These are phyloP conservation scores for Tetrapisispora nanseiensis DNA, from an alignment of 805 yeast species.

Conservation along the genomic window DNA sequence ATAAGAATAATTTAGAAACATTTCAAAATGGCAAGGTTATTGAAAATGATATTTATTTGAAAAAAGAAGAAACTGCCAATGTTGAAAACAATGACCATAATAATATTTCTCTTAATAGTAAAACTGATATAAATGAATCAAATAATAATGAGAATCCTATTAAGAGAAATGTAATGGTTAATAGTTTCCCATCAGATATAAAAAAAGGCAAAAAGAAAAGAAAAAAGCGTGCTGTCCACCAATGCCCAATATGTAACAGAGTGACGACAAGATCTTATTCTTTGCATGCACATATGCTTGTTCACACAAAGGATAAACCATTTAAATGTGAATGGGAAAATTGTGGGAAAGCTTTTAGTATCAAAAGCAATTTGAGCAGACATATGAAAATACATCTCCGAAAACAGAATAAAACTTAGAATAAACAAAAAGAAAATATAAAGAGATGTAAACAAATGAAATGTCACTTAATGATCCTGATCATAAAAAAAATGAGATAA, in stretches of 20 bases:
- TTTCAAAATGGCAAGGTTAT: neutral
- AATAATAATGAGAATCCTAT: neutral
- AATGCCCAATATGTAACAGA: constrained; percentile 49
- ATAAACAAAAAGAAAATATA: neutral
- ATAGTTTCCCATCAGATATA: neutral
- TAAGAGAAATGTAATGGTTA: neutral
- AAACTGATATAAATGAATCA: neutral
- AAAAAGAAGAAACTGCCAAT: neutral
- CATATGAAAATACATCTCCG: constrained; percentile 55
- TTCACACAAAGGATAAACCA: constrained; percentile 69
- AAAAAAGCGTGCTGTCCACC: constrained; percentile 13
- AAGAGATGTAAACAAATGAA: too few relatives aligned
- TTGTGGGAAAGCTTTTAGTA: constrained; percentile 59
- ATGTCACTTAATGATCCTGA: too few relatives aligned
- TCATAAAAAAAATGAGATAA: too few relatives aligned
- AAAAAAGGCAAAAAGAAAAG: neutral
- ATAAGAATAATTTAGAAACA: neutral
- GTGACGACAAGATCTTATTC: constrained; percentile 71
- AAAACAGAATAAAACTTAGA: constrained; percentile 1
- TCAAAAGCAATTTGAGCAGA: constrained; percentile 68
- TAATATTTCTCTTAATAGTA: too few relatives aligned
- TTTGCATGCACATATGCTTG: constrained; percentile 61
- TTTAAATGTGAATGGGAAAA: constrained; percentile 47
- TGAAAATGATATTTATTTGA: neutral
- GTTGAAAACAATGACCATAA: neutral